Base-by-base conservation (phyloP, 2,329 filamentous ascomycete species). In the Diplodia intermedia region DNA sequence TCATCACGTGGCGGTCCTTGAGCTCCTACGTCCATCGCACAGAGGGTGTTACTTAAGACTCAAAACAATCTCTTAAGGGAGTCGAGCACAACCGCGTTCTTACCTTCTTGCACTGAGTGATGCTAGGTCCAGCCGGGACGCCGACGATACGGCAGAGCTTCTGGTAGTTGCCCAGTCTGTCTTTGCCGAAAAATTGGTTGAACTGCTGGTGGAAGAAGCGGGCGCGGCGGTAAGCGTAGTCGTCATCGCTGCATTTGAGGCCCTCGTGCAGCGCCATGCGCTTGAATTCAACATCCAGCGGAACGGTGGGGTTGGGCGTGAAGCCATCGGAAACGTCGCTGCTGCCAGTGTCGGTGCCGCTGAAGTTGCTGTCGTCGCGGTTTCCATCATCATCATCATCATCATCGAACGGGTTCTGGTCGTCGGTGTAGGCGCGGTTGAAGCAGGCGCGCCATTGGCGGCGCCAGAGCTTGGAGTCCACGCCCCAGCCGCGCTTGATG, bases 61-160 rank as follows among this genome's bases (percentile, higher is more conserved):
- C n/a, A 43, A 43, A n/a, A 1, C 4, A 18, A 18, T 43, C 18
- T 43, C 18, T 15, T 18, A 29, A 18, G 29, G 14, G 26, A 26
- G 26, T 26, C 23, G 31, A 12, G 36, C n/a, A 47, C 29, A 36
- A 4, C 7, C 23, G 18, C 40, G 4, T 14, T 55, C 62, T 26
- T 68, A 74, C 74, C 71, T 74, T 75, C 67, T 70, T 73, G 62
- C 74, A 77, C 60, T 75, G 65, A 2, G 68, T 75, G 52, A 77
- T 70, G 0, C 74, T 73, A 0, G 23, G 43, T 1, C 71, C 68
- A 3, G 70, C 61, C 7, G 69, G 63, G 14, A 77, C 69, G 29
- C 70, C 71, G 23, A 75, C 68, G 20, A 76, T 72, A 3, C 62
- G 47, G 57, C 76, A 78, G 3, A 77, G 66, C 15, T 72, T 68